Evolutionary conservation across 352 stramenopile species (phyloP), one percentile per base, ranked within the genome.

Genomic region (Thalassiosira delicatula): DNA sequence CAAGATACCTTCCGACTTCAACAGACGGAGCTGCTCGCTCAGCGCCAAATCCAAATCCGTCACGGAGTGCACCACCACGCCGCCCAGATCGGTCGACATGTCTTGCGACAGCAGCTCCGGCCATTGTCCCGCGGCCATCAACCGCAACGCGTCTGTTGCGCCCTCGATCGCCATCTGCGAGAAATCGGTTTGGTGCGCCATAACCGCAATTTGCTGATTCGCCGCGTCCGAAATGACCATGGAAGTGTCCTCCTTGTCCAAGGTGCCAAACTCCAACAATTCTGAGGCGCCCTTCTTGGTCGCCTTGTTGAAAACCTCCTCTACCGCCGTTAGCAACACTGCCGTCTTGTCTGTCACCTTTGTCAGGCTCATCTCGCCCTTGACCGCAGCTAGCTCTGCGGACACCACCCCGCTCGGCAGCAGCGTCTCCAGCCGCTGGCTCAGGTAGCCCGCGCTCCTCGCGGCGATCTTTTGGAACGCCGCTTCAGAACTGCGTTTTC

Each of bases 121-220:
- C 90, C 90, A 94, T 73, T 93, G 88, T 12, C 88, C 88, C 54
- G 87, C 87, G 3, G 88, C 84, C 33, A 94, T 75, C 0, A 93
- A 67, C 49, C 83, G 84, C 61, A 92, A 66, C n/a, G 88, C 74
- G 81, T 91, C 81, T 23, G 85, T 77, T 44, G 78, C 81, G 17
- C 80, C 76, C 25, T 92, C 81, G 46, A 94, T 89, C 21, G 83
- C 69, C 42, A 86, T 81, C 33, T 81, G 76, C 2, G 86, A 81
- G 56, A 92, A 92, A 59, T 91, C 79, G 1, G 83, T 73, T 60
- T 93, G 83, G 78, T 94, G 88, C 42, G 89, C 70, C 83, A 92
- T 92, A 0, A 68, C 87, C 27, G 80, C 83, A 70, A 88, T 84
- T 57, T 88, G 83, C 69, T 92, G 85, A 49, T 78, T 68, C n/a